These are phyloP conservation scores for Malassezia arunalokei DNA, from an alignment of 1,284 basidiomycete species.

Conservation along the genomic window DNA sequence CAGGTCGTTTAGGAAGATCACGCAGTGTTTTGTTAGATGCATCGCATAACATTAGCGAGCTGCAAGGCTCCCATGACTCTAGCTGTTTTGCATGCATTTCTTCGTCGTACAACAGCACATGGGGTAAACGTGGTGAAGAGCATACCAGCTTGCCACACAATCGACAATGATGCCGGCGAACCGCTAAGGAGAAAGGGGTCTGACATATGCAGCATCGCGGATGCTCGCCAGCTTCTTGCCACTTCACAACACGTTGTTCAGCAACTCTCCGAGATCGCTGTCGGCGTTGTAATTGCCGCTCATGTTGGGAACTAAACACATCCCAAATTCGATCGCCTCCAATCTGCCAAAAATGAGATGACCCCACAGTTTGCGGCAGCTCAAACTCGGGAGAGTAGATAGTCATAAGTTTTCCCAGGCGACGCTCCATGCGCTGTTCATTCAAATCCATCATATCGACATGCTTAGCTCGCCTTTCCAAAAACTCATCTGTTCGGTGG, in stretches of 20 bases:
- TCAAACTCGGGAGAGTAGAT: not conserved
- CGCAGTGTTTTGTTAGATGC: not conserved
- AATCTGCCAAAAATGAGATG: not conserved
- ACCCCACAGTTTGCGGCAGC: too few relatives aligned
- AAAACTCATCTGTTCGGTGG: slow-evolving; percentile 24
- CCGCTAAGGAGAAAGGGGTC: slow-evolving; percentile 72
- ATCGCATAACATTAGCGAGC: not conserved
- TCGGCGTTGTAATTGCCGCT: not conserved
- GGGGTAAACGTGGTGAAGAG: slow-evolving; percentile 62
- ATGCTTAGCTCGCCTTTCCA: slow-evolving; percentile 13
- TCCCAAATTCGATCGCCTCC: slow-evolving; percentile 2
- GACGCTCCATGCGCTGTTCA: slow-evolving; percentile 33
- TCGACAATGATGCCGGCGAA: slow-evolving; percentile 91
- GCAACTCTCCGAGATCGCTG: slow-evolving; percentile 15
- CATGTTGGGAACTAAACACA: slow-evolving; percentile 2
- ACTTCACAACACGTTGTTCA: slow-evolving; percentile 86
- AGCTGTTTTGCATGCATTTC: not conserved
- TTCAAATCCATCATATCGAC: slow-evolving; percentile 26
- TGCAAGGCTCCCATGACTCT: slow-evolving; percentile 3
- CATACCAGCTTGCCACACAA: slow-evolving; percentile 86
- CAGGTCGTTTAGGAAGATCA: slow-evolving; percentile 2
- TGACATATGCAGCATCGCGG: slow-evolving; percentile 77
- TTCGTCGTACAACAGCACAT: slow-evolving; percentile 15
- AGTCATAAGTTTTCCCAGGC: slow-evolving; percentile 24
- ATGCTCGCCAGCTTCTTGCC: slow-evolving; percentile 71